Conservation (phyloP, 148 eudicot species). For the Suaeda aralocaspica region DNA sequence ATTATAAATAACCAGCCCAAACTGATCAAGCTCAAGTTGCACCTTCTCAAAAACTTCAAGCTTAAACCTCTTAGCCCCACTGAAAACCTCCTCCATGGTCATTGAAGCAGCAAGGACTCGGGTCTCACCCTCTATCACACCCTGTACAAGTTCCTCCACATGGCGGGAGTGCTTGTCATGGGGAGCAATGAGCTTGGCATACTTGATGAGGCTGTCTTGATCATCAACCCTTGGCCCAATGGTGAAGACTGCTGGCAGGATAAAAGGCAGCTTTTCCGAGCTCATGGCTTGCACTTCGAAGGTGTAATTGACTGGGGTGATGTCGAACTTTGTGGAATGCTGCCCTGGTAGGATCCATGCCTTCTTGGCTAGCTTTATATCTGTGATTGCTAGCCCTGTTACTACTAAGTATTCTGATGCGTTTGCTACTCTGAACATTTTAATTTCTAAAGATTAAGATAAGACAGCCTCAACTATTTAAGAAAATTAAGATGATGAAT, state of each 20-base stretch:
- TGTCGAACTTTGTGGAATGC: conserved; percentile 28
- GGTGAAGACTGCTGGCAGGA: conserved; percentile 50
- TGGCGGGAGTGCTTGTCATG: conserved; percentile 43
- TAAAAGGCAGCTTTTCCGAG: conserved; percentile 45
- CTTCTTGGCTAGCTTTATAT: conserved; percentile 45
- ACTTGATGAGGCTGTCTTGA: conserved; percentile 24
- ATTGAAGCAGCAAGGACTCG: conserved; percentile 49
- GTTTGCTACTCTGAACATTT: conserved; percentile 34
- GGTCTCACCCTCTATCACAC: conserved; percentile 52
- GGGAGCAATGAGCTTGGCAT: conserved; percentile 45
- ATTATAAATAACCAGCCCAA: conserved; percentile 45
- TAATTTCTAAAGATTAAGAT: too few species aligned
- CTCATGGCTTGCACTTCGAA: conserved; percentile 60
- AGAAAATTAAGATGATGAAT: too few species aligned
- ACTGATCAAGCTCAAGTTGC: conserved; percentile 45
- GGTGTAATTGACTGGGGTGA: conserved; percentile 51
- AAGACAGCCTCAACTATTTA: too few species aligned
- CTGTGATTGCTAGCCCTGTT: conserved; percentile 35
- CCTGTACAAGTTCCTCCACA: conserved; percentile 42
- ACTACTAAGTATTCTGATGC: conserved; percentile 48
- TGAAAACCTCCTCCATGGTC: conserved; percentile 55
- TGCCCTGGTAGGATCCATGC: conserved; percentile 45
- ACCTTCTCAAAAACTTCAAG: conserved; percentile 44
- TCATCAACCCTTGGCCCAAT: conserved; percentile 43
- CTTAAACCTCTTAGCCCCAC: conserved; percentile 42